These are phyloP conservation scores for Colletotrichum sp. DNA, from an alignment of 2,329 filamentous ascomycete species.

Conservation along the genomic window DNA sequence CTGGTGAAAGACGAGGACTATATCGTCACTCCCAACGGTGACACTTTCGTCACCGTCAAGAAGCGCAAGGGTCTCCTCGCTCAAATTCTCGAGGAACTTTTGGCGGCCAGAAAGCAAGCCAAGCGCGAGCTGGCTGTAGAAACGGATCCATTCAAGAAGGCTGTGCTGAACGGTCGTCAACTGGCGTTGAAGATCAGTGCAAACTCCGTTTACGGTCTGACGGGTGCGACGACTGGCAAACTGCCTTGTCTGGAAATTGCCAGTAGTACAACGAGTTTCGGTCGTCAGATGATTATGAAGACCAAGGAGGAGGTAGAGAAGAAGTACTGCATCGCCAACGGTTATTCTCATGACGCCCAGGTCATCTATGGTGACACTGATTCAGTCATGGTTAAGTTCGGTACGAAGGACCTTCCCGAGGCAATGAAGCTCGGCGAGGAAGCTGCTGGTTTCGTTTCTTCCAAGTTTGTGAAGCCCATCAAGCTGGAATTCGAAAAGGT, in stretches of 20 bases:
- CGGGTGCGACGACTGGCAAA: constrained; percentile 94
- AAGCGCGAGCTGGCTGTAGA: constrained; percentile 89
- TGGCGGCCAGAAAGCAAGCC: constrained; percentile 91
- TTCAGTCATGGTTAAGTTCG: constrained; percentile 99
- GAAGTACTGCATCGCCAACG: constrained; percentile 90
- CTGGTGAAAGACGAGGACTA: constrained; percentile 93
- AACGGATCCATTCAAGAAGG: constrained; percentile 96
- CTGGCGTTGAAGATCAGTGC: constrained; percentile 95
- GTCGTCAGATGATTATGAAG: constrained; percentile 98
- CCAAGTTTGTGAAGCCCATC: constrained; percentile 94
- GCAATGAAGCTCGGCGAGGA: constrained; percentile 97
- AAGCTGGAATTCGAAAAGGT: constrained; percentile 99
- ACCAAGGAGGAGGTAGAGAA: constrained; percentile 95
- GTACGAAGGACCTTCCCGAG: constrained; percentile 82
- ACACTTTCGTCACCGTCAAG: constrained; percentile 88
- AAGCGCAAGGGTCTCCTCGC: constrained; percentile 90
- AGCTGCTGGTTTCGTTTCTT: constrained; percentile 85
- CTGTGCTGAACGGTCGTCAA: constrained; percentile 95
- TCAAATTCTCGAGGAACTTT: constrained; percentile 93
- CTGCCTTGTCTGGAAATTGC: constrained; percentile 94
- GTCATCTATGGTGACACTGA: constrained; percentile 99
- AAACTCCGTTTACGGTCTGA: constrained; percentile 97
- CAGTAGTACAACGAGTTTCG: constrained; percentile 95
- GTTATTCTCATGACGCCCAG: constrained; percentile 91
- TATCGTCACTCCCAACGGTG: constrained; percentile 92